Conservation (phyloP, 2,329 filamentous ascomycete genomes). For the Cordyceps sp. region DNA sequence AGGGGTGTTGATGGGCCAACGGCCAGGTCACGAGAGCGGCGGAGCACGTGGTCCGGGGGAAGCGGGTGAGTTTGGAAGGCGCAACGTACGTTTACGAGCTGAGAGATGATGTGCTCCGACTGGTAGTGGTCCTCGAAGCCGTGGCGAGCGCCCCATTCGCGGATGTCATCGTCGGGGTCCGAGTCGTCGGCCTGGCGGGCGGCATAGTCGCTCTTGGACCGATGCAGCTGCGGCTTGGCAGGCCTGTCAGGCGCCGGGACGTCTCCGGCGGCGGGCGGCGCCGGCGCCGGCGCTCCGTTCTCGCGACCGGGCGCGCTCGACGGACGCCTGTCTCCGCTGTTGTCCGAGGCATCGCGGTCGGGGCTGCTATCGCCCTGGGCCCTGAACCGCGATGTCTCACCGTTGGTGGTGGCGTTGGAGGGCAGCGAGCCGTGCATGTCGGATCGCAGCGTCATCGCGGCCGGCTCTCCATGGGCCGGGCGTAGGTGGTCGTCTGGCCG, state of each 20-base stretch:
- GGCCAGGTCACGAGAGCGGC: neutral
- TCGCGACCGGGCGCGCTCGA: constrained; percentile 29
- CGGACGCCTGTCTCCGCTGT: constrained; percentile 21
- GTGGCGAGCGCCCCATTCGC: constrained; percentile 51
- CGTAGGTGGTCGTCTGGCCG: constrained; percentile 6
- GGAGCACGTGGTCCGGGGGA: constrained; percentile 3
- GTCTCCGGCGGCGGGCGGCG: constrained; percentile 10
- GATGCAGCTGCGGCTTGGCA: constrained; percentile 31
- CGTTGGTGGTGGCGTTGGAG: constrained; percentile 11
- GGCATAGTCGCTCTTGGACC: constrained; percentile 40
- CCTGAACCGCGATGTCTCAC: constrained; percentile 13
- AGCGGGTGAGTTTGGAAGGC: constrained; percentile 1
- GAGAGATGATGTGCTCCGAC: constrained; percentile 74
- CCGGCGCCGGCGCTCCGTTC: constrained; percentile 10
- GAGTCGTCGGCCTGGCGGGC: constrained; percentile 23
- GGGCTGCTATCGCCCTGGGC: constrained; percentile 11
- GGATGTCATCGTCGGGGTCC: constrained; percentile 25
- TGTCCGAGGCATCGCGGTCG: constrained; percentile 11
- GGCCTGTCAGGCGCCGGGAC: constrained; percentile 20
- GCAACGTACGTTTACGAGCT: constrained; percentile 58
- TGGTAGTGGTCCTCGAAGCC: constrained; percentile 89
- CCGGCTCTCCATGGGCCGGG: constrained; percentile 8
- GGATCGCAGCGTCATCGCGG: constrained; percentile 16
- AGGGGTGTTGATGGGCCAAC: constrained; percentile 1
- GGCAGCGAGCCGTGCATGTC: constrained; percentile 15